Evolutionary conservation across 1,284 basidiomycete genomes (phyloP), one percentile per base, ranked within the genome.

Genomic region (Irpex sp.): DNA sequence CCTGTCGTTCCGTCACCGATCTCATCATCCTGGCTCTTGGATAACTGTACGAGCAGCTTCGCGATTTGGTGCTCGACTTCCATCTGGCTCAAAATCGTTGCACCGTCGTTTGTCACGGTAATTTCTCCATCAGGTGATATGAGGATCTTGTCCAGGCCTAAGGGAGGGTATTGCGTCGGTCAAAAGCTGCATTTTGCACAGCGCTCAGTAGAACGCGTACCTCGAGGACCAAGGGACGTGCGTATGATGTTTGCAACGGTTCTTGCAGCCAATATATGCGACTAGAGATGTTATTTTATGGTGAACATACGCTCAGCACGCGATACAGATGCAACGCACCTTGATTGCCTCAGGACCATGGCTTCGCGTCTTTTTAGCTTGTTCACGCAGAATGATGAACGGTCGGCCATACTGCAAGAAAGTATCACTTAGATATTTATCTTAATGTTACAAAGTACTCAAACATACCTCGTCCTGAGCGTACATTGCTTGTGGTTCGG

Each of bases 1-100:
- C 96, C 97, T 39, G 96, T 99, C 9, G 96, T 99, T 61, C 96
- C 97, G 77, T 99, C 96, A 56, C 97, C 96, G 74, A 99, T 97
- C 80, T 99, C 96, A 76, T 98, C 96, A 73, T 99, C 96, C 80
- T 99, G 96, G 72, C 92, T 95, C 80, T 96, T 96, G 56, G 93
- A 96, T 53, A 98, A 82, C 74, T 99, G 94, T 9, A 99, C 96
- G 48, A 99, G 85, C 52, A 99, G 85, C 78, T 97, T 98, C 63
- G 96, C 96, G 71, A 99, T 96, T 77, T 97, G 96, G 74, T 98
- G 96, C 71, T 99, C 96, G 57, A 99, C 94, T 77, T 98, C 93
- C 94, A 96, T 96, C 79, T 96, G 93, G 51, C 91, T 85, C 56
- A 98, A 81, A 67, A 98, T 98, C 19, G 95, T 98, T 12, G 96